A percentile compares a stretch with the other conserved stretches of the same genome.
These are phyloP conservation scores for Paralagenidium karlingii DNA, from an alignment of 352 stramenopile genomes.

Conservation along the genomic window DNA sequence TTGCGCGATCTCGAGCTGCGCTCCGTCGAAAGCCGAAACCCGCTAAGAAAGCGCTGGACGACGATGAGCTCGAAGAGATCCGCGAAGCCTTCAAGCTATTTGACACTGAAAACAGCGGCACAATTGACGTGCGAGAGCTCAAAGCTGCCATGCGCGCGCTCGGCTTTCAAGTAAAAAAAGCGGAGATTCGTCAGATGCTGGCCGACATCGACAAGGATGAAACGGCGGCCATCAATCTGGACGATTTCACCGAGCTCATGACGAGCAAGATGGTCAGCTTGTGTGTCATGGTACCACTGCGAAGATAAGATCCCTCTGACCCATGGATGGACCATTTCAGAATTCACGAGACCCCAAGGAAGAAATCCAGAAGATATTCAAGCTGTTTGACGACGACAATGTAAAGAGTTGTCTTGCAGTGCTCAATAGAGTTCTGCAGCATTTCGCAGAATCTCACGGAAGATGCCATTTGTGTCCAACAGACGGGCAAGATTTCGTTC, in stretches of 20 bases:
- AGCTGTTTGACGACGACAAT: slow-evolving; percentile 92
- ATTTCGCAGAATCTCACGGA: not conserved
- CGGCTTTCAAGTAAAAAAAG: slow-evolving; percentile 89
- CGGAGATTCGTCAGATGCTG: slow-evolving; percentile 88
- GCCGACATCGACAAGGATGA: slow-evolving; percentile 92
- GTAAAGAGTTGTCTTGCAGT: too few relatives aligned
- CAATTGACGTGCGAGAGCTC: slow-evolving; percentile 88
- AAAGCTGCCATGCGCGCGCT: slow-evolving; percentile 92
- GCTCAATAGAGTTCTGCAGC: not conserved
- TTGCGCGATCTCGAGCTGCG: slow-evolving; percentile 41
- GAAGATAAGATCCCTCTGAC: slow-evolving; percentile 1
- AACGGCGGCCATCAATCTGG: slow-evolving; percentile 75
- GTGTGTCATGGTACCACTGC: not conserved
- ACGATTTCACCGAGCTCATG: slow-evolving; percentile 94
- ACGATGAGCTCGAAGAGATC: slow-evolving; percentile 89
- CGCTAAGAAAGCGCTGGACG: slow-evolving; percentile 23
- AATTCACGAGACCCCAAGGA: slow-evolving; percentile 81
- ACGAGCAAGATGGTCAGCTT: slow-evolving; percentile 82
- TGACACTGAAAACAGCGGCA: slow-evolving; percentile 83
- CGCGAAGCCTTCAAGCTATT: slow-evolving; percentile 93
- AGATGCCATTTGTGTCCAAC: too few relatives aligned
- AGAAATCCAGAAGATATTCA: slow-evolving; percentile 91
- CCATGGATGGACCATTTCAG: slow-evolving; percentile 12
- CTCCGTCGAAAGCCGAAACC: slow-evolving; percentile 41
- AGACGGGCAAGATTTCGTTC: slow-evolving; percentile 93